A percentile compares a stretch with the other conserved stretches of the same genome.
These are phyloP conservation scores for Citrus hindsii DNA, from an alignment of 345 rosid species.

Conservation along the genomic window DNA sequence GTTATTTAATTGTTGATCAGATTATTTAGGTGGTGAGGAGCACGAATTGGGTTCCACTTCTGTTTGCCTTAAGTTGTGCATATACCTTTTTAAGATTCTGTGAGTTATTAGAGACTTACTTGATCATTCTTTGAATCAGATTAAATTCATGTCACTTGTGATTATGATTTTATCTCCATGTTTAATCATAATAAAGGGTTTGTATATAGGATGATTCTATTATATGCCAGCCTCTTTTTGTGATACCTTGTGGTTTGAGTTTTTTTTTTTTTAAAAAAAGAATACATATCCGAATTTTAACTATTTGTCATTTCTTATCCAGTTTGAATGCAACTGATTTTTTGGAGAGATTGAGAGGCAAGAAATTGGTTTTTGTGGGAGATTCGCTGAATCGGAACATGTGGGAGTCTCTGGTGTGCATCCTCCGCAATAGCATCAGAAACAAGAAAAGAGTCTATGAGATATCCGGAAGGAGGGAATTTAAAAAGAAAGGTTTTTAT, in stretches of 20 bases:
- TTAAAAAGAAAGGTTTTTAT: slow-evolving; percentile 78
- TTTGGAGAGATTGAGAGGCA: slow-evolving; percentile 72
- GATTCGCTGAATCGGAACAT: slow-evolving; percentile 86
- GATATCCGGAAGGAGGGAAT: slow-evolving; percentile 67
- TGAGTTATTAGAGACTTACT: background rate
- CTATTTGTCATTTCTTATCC: slow-evolving; percentile 14
- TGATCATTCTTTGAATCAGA: background rate
- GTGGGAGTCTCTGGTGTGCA: slow-evolving; percentile 95
- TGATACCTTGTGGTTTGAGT: background rate
- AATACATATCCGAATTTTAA: background rate
- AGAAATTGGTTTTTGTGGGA: slow-evolving; percentile 82
- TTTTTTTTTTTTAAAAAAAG: background rate
- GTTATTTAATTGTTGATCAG: background rate
- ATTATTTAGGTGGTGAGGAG: background rate
- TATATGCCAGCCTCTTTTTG: background rate
- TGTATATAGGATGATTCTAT: background rate
- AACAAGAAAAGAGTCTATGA: slow-evolving; percentile 71
- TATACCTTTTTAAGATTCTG: background rate
- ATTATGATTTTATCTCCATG: background rate
- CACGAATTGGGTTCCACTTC: background rate
- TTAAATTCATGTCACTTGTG: background rate
- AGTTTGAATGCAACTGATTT: slow-evolving; percentile 83
- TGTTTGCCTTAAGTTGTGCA: background rate
- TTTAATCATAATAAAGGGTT: background rate
- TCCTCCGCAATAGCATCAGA: slow-evolving; percentile 57